Evolutionary conservation across 2,329 filamentous ascomycete genomes (phyloP), one percentile per base, ranked within the genome.

Genomic region (Emydomyces testavorans): DNA sequence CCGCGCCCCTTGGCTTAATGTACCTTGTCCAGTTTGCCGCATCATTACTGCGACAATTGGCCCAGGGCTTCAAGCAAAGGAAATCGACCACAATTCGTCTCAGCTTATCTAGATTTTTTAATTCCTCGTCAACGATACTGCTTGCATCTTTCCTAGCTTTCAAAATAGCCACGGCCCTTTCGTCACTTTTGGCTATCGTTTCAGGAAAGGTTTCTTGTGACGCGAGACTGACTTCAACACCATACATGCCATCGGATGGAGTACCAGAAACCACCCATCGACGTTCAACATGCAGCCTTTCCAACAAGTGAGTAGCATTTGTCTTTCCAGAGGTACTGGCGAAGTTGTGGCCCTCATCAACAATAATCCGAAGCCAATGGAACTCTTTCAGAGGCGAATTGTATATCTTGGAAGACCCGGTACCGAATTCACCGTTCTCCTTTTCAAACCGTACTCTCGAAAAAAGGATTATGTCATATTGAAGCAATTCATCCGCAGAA

Each of bases 191-290:
- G 3, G 18, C 21, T 6, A 20, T 10, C 3, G n/a, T 15, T 23
- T 16, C 23, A 8, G 21, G 21, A n/a, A 23, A 46, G 26, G 31
- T 69, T 49, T 70, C 65, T 49, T 66, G 60, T 2, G 65, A 65
- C 2, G 71, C 68, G 21, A 78, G 60, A 48, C 76, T 76, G 10
- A 81, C 70, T 52, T 86, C 79, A 0, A 87, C 75, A 0, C 89
- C 87, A 48, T 87, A 85, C 0, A 95, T 69, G 7, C 88, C 85
- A 52, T 81, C 82, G 0, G 88, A 87, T 2, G 90, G 90, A 0
- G 90, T 96, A 48, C 90, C 90, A 1, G 85, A 93, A 0, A 94
- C 83, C 3, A 94, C 79, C 90, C 90, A 95, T 7, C 84, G 78
- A 15, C 85, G 77, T 39, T 87, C 81, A 13, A 87, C 62, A 37